Evolutionary conservation across 306 rosid genomes (phyloP).

Genomic region (Corylus avellana): DNA sequence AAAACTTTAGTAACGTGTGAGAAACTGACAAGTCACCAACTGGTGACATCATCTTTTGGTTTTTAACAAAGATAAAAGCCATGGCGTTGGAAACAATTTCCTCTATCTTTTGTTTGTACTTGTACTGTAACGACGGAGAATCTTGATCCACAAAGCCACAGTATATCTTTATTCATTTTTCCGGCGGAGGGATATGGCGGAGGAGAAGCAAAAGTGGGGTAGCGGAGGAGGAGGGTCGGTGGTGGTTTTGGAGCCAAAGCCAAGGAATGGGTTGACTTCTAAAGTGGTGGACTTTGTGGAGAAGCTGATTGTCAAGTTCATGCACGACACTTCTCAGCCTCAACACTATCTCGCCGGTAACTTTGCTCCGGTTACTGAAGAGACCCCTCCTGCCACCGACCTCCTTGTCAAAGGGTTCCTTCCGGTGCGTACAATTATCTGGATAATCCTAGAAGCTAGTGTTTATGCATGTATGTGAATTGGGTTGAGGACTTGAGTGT

Average conservation of each 20-base stretch:
- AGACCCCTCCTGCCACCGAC: slow-evolving; percentile 73
- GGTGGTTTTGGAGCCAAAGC: slow-evolving; percentile 68
- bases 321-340: slow-evolving; percentile 63
- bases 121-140: too few relatives aligned
- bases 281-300: slow-evolving; percentile 64
- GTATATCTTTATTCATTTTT: too few relatives aligned
- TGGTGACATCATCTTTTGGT: too few relatives aligned
- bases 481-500: neutral
- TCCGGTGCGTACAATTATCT: slow-evolving; percentile 56
- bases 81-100: too few relatives aligned
- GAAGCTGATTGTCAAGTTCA: slow-evolving; percentile 65
- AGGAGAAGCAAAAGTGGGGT: slow-evolving; percentile 29
- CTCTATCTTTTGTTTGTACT: too few relatives aligned
- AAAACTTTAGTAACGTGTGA: too few relatives aligned
- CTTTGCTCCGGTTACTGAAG: slow-evolving; percentile 74
- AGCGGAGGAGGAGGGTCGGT: slow-evolving; percentile 18
- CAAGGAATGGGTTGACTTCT: slow-evolving; percentile 59
- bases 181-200: neutral
- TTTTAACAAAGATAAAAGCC: too few relatives aligned
- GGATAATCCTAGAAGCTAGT: neutral
- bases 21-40: too few relatives aligned
- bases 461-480: neutral
- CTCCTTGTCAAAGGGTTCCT: slow-evolving; percentile 67
- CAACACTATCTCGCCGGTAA: slow-evolving; percentile 77
- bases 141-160: too few relatives aligned